A percentile compares a stretch with the other conserved stretches of the same genome.
Conservation (phyloP, 176 grass and related monocot species). For the Stipa capillata region DNA sequence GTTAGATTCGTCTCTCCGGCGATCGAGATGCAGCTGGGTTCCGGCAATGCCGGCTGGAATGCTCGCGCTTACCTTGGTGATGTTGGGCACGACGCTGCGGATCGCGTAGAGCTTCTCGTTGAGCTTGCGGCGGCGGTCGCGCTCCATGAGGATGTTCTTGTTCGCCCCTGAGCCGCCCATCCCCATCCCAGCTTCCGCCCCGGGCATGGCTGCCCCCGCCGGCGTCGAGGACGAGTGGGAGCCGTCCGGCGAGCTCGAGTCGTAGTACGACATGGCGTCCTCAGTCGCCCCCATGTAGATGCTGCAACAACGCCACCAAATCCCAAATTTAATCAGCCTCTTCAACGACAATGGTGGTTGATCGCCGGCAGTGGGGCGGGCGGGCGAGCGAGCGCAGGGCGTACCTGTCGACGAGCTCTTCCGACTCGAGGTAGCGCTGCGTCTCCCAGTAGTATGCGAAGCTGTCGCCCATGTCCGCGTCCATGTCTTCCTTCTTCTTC, state of each 20-base stretch:
- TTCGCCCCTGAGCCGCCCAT: not conserved
- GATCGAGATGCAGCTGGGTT: too few relatives aligned
- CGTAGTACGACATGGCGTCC: conserved; percentile 43
- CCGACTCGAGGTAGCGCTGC: conserved; percentile 44
- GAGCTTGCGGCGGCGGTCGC: conserved; percentile 63
- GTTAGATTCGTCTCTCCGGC: not conserved
- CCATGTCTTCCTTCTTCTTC: conserved; percentile 22
- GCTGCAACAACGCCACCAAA: conserved; percentile 27
- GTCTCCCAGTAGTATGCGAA: conserved; percentile 80
- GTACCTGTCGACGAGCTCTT: conserved; percentile 67
- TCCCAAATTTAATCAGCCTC: not conserved
- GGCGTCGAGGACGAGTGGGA: conserved; percentile 4
- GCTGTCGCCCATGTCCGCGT: conserved; percentile 43
- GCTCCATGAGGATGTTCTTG: conserved; percentile 61
- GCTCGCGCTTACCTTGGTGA: conserved; percentile 51
- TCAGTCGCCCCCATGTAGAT: conserved; percentile 35
- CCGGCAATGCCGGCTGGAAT: not conserved
- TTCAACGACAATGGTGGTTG: not conserved
- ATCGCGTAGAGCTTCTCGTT: conserved; percentile 77
- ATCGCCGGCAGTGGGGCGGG: not conserved
- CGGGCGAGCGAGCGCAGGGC: not conserved
- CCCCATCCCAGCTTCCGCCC: not conserved
- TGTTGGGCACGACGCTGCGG: conserved; percentile 77
- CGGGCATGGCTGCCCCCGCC: not conserved
- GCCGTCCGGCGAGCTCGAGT: conserved; percentile 67